These are phyloP conservation scores for Exobasidium cylindrosporum DNA, from an alignment of 1,284 basidiomycete genomes.

Conservation along the genomic window DNA sequence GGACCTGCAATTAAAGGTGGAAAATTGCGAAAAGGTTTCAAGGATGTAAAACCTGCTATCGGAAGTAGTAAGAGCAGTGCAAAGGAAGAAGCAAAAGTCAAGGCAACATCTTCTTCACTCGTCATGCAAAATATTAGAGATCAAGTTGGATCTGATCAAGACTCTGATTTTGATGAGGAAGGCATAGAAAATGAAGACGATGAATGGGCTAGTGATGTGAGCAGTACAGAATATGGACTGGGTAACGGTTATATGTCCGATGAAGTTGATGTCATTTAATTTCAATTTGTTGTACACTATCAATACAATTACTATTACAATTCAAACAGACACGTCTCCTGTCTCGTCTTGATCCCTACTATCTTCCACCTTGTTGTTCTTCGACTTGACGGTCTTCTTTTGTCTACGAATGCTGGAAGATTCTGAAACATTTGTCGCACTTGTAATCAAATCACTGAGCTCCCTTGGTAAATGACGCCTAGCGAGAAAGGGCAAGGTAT, in stretches of 20 bases:
- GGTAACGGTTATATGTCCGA: constrained; percentile 21
- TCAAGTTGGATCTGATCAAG: constrained; percentile 5
- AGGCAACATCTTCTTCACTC: neutral
- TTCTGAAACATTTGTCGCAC: neutral
- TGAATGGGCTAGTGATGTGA: constrained; percentile 19
- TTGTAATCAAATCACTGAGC: constrained; percentile 11
- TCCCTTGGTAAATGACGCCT: constrained; percentile 5
- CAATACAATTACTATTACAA: constrained; percentile 10
- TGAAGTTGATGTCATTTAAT: constrained; percentile 15
- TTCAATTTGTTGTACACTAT: too few species aligned
- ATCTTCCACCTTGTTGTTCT: neutral
- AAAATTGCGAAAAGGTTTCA: neutral
- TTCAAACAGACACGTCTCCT: neutral
- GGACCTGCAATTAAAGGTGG: neutral
- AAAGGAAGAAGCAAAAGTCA: neutral
- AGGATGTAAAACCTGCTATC: neutral
- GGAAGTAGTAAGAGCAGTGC: neutral
- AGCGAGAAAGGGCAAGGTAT: neutral
- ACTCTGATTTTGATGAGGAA: neutral
- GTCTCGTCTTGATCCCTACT: neutral
- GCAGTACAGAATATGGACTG: constrained; percentile 16
- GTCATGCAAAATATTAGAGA: neutral
- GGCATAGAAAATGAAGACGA: constrained; percentile 4
- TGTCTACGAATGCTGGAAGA: too few species aligned
- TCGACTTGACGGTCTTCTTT: too few species aligned